Percentiles rank a stretch among this genome's conserved stretches.
Evolutionary conservation across 352 stramenopile genomes (phyloP).

Genomic region (Pythium biforme): DNA sequence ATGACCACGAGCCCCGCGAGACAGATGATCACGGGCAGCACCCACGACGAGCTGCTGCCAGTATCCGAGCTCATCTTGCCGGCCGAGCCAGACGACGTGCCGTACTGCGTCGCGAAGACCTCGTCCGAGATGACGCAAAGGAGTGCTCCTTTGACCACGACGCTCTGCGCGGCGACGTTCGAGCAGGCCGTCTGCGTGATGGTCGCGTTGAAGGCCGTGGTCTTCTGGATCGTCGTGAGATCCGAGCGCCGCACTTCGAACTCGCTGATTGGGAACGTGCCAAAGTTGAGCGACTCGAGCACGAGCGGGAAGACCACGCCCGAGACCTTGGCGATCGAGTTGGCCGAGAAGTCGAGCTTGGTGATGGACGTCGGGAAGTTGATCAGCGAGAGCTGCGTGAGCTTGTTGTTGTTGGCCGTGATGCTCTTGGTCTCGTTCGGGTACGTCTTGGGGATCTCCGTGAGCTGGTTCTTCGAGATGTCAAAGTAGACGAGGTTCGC

Average conservation of each 20-base stretch:
- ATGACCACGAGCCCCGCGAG: conserved; percentile 41
- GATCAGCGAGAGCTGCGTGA: conserved; percentile 50
- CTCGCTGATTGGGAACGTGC: conserved; percentile 45
- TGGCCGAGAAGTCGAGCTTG: conserved; percentile 56
- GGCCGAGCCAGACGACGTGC: background rate
- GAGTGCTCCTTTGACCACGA: conserved; percentile 32
- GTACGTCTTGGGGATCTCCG: conserved; percentile 12
- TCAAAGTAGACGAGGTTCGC: conserved; percentile 45
- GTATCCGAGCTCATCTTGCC: background rate
- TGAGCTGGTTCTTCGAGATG: conserved; percentile 27
- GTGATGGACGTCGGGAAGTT: conserved; percentile 46
- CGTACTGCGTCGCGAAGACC: conserved; percentile 53
- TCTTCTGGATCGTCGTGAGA: conserved; percentile 48
- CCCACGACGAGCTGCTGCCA: conserved; percentile 33
- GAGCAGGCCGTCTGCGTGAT: conserved; percentile 43
- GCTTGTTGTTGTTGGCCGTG: conserved; percentile 39
- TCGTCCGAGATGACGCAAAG: conserved; percentile 71
- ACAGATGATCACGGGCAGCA: conserved; percentile 52
- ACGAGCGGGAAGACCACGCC: conserved; percentile 57
- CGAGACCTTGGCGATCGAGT: conserved; percentile 51
- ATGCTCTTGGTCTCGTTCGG: conserved; percentile 13
- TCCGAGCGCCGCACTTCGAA: conserved; percentile 71
- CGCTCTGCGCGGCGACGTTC: conserved; percentile 44
- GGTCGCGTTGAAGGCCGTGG: conserved; percentile 42
- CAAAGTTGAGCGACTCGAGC: conserved; percentile 51